Percentiles rank a stretch among this genome's conserved stretches.
Evolutionary conservation across 192 early-diverging fungal genomes (phyloP).

Genomic region (Endogone sp.): DNA sequence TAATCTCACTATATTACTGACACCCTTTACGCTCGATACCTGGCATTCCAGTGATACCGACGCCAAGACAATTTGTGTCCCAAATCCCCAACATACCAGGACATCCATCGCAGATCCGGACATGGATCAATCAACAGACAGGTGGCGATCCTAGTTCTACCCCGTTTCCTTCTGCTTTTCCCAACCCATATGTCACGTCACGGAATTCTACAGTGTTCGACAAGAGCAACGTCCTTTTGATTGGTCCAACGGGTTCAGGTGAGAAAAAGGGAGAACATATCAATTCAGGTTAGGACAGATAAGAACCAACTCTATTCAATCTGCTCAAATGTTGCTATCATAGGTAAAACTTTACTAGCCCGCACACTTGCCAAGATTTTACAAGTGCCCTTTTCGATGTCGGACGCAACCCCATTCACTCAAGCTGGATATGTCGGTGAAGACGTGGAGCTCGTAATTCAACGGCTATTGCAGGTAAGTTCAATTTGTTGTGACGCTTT

Average conservation of each 20-base stretch:
- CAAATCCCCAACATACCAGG: background rate
- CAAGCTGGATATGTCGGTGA: conserved; percentile 91
- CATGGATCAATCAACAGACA: conserved; percentile 28
- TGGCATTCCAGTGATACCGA: no score
- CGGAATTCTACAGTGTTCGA: conserved; percentile 59
- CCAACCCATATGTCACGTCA: background rate
- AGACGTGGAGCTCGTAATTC: conserved; percentile 85
- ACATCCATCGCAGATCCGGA: conserved; percentile 1
- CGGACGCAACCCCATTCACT: conserved; percentile 89
- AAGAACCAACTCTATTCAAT: background rate
- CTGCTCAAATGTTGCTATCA: background rate
- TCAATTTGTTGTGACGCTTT: no score
- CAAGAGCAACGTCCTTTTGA: conserved; percentile 85
- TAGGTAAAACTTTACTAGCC: conserved; percentile 75
- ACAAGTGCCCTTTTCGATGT: conserved; percentile 84
- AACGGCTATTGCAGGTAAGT: conserved; percentile 71
- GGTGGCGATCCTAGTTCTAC: conserved; percentile 8
- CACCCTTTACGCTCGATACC: no score
- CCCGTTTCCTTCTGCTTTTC: background rate
- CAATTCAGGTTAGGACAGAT: background rate
- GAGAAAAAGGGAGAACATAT: background rate
- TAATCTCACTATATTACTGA: no score
- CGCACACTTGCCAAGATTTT: conserved; percentile 79
- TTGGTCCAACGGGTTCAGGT: conserved; percentile 86
- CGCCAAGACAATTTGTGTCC: no score